Evolutionary conservation across 257 asterid species (phyloP).

Genomic region (Przewalskia tangutica): DNA sequence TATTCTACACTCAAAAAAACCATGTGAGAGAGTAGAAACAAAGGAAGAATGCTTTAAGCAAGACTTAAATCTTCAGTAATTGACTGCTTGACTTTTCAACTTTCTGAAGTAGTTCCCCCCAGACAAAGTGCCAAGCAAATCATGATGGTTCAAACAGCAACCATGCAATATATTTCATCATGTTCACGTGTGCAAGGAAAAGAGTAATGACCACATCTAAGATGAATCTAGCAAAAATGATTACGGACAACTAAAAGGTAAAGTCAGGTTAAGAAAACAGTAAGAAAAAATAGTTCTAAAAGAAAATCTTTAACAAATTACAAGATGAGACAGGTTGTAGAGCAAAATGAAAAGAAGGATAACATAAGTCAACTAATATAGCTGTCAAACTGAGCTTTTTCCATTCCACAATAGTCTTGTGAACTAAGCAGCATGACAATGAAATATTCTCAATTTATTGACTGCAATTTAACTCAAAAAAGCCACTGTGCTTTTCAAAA

Average conservation of each 20-base stretch:
- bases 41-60: background rate
- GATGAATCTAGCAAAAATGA: background rate
- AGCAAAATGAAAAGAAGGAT: too few species aligned
- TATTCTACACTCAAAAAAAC: background rate
- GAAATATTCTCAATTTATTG: background rate
- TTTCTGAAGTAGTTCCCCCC: background rate
- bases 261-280: background rate
- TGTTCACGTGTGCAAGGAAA: background rate
- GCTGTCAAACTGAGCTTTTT: background rate
- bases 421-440: background rate
- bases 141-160: background rate
- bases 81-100: background rate
- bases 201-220: background rate
- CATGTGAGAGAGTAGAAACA: background rate
- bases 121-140: background rate
- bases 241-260: background rate
- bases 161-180: background rate
- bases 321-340: too few species aligned
- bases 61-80: background rate
- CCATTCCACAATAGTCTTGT: background rate
- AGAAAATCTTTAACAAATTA: too few species aligned
- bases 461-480: too few species aligned
- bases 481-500: constrained; percentile 4
- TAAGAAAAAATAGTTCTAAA: background rate
- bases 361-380: too few species aligned